These are phyloP conservation scores for Beauveria brongniartii DNA, from an alignment of 2,329 filamentous ascomycete species.

Conservation along the genomic window DNA sequence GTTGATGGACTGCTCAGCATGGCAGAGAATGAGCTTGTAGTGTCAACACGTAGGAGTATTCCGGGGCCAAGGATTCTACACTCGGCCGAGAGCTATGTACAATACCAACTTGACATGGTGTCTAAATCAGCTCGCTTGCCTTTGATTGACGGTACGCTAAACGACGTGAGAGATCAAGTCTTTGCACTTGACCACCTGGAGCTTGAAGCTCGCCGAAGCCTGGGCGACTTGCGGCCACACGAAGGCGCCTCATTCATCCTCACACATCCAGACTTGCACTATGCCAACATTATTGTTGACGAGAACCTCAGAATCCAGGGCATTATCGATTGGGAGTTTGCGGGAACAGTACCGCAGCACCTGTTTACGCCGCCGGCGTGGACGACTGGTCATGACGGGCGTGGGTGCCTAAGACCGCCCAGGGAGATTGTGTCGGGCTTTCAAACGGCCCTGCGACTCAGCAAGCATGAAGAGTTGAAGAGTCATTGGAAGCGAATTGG, in stretches of 20 bases:
- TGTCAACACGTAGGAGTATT: background rate
- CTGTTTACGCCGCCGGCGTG: constrained; percentile 15
- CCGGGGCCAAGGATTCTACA: background rate
- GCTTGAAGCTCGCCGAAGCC: too few relatives aligned
- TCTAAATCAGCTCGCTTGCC: background rate
- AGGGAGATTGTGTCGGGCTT: background rate
- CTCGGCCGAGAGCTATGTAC: background rate
- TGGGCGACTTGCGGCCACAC: background rate
- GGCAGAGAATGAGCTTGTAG: background rate
- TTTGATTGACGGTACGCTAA: background rate
- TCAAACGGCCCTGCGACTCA: background rate
- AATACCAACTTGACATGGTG: background rate
- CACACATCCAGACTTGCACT: constrained; percentile 14
- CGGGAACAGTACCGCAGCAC: constrained; percentile 13
- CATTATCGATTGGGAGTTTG: constrained; percentile 21
- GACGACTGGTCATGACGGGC: constrained; percentile 12
- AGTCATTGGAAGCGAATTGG: background rate
- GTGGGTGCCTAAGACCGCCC: background rate
- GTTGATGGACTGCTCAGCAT: background rate
- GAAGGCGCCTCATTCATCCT: constrained; percentile 3
- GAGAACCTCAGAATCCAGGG: constrained; percentile 17
- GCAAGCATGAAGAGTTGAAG: background rate
- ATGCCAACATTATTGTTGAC: constrained; percentile 19
- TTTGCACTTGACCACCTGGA: background rate
- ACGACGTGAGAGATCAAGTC: background rate